phyloP scores from a whole-genome alignment of 192 early-diverging fungal species.

The Phycomyces nitens region DNA sequence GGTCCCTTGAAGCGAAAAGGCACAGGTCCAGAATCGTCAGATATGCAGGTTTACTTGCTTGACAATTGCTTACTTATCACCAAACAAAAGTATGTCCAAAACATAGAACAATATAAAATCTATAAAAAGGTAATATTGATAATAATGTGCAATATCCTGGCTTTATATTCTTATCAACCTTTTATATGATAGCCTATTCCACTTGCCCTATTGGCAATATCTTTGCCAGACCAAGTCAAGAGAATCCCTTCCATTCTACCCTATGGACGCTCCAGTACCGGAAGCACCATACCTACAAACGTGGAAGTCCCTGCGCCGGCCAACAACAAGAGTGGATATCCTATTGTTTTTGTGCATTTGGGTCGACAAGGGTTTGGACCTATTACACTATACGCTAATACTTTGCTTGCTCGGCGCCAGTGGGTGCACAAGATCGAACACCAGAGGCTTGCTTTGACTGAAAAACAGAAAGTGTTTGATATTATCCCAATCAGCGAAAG shows the following conservation, averaged over 20 bases:
- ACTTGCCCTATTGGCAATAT: constrained; percentile 65
- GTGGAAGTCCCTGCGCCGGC: not conserved
- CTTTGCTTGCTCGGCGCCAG: constrained; percentile 65
- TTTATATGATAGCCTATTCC: constrained; percentile 71
- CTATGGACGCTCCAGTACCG: constrained; percentile 20
- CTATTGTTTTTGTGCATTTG: constrained; percentile 14
- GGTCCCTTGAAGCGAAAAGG: constrained; percentile 67
- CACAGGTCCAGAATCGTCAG: constrained; percentile 56
- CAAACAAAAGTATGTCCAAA: constrained; percentile 59
- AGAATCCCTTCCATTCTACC: constrained; percentile 25
- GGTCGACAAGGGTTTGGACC: constrained; percentile 37
- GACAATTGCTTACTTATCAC: constrained; percentile 82
- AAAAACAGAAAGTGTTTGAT: constrained; percentile 52
- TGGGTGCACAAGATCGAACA: constrained; percentile 83
- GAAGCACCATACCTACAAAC: not conserved
- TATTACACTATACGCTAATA: constrained; percentile 74
- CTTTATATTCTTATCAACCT: constrained; percentile 10
- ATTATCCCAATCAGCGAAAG: constrained; percentile 49
- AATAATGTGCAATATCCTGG: not conserved
- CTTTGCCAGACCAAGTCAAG: constrained; percentile 31
- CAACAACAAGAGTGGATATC: constrained; percentile 3
- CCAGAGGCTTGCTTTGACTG: constrained; percentile 47
- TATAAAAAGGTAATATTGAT: constrained; percentile 41
- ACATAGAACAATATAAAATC: constrained; percentile 60
- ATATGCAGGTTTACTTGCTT: constrained; percentile 77